Base-by-base conservation (phyloP, 345 rosid genomes). In the Salix brachista region DNA sequence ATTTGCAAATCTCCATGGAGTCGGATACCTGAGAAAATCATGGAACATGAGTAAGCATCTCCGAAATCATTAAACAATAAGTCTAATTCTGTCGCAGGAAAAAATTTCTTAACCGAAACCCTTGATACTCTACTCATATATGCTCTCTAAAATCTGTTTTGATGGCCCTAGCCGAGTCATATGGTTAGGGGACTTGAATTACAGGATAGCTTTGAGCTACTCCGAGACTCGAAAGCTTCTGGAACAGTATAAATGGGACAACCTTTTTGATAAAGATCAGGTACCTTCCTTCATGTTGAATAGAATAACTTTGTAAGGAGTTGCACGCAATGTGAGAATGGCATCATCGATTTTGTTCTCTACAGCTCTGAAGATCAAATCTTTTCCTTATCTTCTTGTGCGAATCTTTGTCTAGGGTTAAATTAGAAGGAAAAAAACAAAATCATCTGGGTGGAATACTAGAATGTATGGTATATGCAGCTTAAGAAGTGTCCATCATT, bases 151-250 rank as follows among this genome's bases (percentile, higher is more conserved):
- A 52, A 19, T 76, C 67, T 23, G 44, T 75, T 54, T 60, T 13
- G n/a, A 71, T 71, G 69, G 58, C 37, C 65, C 34, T 78, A 95
- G 99, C 67, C 96, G 97, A 73, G 84, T 90, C 61, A 88, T 95
- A 39, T 95, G 99, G 99, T 82, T 95, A 0, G 99, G 99, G 65
- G 99, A 95, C 80, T 84, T 95, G 86, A 95, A 95, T 81, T 95
- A 95, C 80, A 90, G 97, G 77, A 95, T 95, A 78, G 91, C 96
- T 75, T 81, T 95, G 83, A 90, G 90, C 84, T 93, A 95, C 83
- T 79, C 87, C 6, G 96, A 95, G 36, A 91, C 97, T 12, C 83
- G 83, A 79, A 89, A 80, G 65, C 93, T 93, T 12, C 73, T 93
- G 76, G 91, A 88, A 72, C 77, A 76, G 75, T 18, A 85, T 16